Base-by-base conservation (phyloP, 2,329 filamentous ascomycete genomes). In the Phyllosticta paracitricarpa region DNA sequence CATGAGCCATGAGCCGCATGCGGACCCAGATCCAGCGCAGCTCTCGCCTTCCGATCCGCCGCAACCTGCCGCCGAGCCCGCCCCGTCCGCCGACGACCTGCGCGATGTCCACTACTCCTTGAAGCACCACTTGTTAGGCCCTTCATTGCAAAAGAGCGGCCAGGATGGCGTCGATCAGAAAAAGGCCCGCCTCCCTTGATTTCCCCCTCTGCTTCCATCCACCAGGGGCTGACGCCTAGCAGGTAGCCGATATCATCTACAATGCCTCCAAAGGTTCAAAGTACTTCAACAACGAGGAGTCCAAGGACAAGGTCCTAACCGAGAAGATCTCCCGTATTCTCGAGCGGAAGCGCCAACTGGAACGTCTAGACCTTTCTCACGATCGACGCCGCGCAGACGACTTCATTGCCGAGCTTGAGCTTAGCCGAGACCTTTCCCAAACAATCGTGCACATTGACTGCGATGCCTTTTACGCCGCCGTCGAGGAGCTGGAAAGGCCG, bases 161-260 rank as follows among this genome's bases (percentile, higher is more conserved):
- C 92, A 97, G 72, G 91, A 96, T 69, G 81, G 84, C 17, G 93
- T 97, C n/a, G 91, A 99, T 69, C 94, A 97, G 76, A 82, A 83
- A 65, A 96, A 94, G 78, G 87, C 86, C 72, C 51, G 71, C 60
- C 58, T 57, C 59, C 58, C 56, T 54, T 54, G 30, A 52, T 57
- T 17, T 54, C 17, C 25, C 54, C 51, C 17, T 14, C 25, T 12
- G 51, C 40, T 33, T 35, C 35, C 53, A 22, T 35, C 35, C 53
- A 22, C 33, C 48, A 55, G 54, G 28, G 22, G 51, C 59, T 58
- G 59, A 65, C 58, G 52, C 24, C 19, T 14, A 6, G 12, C 57
- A 88, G 85, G 91, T 99, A 57, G 95, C 92, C 2, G 92, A 97
- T 68, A 87, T 97, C 67, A 99, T 99, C 63, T 97, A 97, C 76